Percentiles rank a stretch among this genome's conserved stretches.
These are phyloP conservation scores for Exobasidium rhododendri DNA, from an alignment of 1,284 basidiomycete genomes.

Conservation along the genomic window DNA sequence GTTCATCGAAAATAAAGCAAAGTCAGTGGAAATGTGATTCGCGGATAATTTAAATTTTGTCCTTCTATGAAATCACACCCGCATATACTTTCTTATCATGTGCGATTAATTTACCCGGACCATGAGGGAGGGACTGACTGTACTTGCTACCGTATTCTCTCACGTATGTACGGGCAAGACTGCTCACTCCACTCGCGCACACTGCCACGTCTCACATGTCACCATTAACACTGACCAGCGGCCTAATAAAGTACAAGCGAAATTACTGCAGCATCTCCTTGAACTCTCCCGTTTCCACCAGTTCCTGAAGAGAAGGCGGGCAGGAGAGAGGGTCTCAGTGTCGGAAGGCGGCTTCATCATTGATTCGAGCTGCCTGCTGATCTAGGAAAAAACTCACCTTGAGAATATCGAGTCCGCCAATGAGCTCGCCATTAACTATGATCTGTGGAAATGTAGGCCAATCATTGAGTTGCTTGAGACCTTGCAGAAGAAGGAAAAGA, in stretches of 20 bases:
- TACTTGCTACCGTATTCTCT: too few species aligned
- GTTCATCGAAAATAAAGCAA: too few species aligned
- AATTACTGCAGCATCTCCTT: conserved; percentile 61
- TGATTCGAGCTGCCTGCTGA: conserved; percentile 7
- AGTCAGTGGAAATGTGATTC: too few species aligned
- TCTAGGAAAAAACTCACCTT: conserved; percentile 32
- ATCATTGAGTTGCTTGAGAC: conserved; percentile 78
- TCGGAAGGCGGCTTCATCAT: background rate
- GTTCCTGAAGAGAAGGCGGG: conserved; percentile 26
- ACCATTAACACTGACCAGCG: too few species aligned
- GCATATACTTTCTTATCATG: too few species aligned
- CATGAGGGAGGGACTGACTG: too few species aligned
- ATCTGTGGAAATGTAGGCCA: conserved; percentile 73
- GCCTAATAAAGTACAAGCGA: background rate
- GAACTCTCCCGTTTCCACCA: conserved; percentile 62
- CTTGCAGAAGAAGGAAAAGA: conserved; percentile 21
- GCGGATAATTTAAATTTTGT: too few species aligned
- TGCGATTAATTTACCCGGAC: too few species aligned
- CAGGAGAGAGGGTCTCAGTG: background rate
- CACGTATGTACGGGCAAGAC: too few species aligned
- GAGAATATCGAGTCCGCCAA: conserved; percentile 63
- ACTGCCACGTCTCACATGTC: too few species aligned
- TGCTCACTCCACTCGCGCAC: too few species aligned
- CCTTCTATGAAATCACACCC: too few species aligned
- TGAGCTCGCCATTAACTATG: conserved; percentile 68